Percentiles rank a stretch among this genome's conserved stretches.
Conservation (phyloP, 768 basidiomycete genomes). For the Suillus discolor region DNA sequence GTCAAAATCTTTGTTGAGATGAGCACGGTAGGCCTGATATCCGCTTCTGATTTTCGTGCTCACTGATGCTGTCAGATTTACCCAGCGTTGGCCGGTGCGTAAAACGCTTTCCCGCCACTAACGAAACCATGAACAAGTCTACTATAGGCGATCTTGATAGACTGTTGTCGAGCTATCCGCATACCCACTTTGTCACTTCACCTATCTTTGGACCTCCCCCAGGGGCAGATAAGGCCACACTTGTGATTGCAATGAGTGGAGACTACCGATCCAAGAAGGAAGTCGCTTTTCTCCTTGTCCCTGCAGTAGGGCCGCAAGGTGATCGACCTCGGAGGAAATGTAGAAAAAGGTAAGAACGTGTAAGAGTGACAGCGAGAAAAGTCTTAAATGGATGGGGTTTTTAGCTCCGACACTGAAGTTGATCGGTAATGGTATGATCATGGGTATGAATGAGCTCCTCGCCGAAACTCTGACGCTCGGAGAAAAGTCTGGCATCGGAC, state of each 20-base stretch:
- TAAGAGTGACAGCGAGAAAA: background rate
- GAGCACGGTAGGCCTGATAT: conserved; percentile 60
- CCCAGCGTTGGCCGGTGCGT: conserved; percentile 50
- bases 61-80: conserved; percentile 45
- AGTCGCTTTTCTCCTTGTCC: conserved; percentile 75
- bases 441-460: conserved; percentile 75
- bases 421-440: conserved; percentile 79
- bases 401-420: conserved; percentile 74
- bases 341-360: conserved; percentile 66
- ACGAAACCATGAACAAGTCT: background rate
- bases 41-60: conserved; percentile 3
- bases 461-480: conserved; percentile 83
- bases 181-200: conserved; percentile 69
- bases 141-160: conserved; percentile 65
- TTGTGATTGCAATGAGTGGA: conserved; percentile 79
- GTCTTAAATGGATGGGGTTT: conserved; percentile 3
- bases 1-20: conserved; percentile 85
- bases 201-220: conserved; percentile 79
- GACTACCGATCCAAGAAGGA: conserved; percentile 83
- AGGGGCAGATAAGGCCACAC: conserved; percentile 62
- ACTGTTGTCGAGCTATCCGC: conserved; percentile 57
- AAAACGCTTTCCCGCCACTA: background rate
- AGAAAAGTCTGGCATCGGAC: conserved; percentile 80
- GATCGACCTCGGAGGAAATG: conserved; percentile 80
- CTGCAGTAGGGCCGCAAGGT: conserved; percentile 80